Conservation (phyloP, 352 stramenopile species). For the Phytopythium mirpurense region DNA sequence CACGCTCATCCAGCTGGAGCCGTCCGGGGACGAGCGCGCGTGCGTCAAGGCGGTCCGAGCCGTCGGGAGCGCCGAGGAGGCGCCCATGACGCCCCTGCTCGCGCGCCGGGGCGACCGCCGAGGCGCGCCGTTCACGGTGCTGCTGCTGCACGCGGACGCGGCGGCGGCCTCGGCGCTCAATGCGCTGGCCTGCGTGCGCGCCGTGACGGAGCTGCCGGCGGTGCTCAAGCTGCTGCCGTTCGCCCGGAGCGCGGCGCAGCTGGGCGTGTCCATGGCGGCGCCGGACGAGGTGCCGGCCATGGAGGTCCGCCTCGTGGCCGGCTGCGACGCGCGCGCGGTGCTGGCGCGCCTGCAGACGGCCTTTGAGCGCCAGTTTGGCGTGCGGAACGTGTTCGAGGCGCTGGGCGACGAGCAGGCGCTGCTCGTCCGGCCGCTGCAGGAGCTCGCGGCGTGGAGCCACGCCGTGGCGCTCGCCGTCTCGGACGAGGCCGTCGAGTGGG, state of each 20-base stretch:
- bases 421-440: conserved; percentile 42
- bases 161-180: conserved; percentile 23
- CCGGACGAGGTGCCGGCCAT: conserved; percentile 33
- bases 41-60: conserved; percentile 36
- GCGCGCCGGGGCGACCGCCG: conserved; percentile 36
- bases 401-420: conserved; percentile 13
- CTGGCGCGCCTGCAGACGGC: conserved; percentile 30
- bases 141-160: conserved; percentile 49
- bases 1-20: conserved; percentile 47
- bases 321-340: conserved; percentile 20
- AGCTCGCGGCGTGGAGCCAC: conserved; percentile 55
- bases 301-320: conserved; percentile 56
- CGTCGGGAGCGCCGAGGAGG: conserved; percentile 27
- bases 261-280: conserved; percentile 19
- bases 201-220: conserved; percentile 34
- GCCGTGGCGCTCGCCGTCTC: conserved; percentile 41
- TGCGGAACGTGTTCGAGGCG: conserved; percentile 58
- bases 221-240: conserved; percentile 78
- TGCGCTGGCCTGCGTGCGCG: conserved; percentile 39
- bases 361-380: conserved; percentile 34
- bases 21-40: conserved; percentile 28
- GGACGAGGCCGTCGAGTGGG: conserved; percentile 56
- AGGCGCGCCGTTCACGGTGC: conserved; percentile 31
- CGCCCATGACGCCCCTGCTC: conserved; percentile 47
- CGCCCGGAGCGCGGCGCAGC: conserved; percentile 36